Conservation (phyloP, 805 yeast genomes). For the Wickerhamiella galacta region DNA sequence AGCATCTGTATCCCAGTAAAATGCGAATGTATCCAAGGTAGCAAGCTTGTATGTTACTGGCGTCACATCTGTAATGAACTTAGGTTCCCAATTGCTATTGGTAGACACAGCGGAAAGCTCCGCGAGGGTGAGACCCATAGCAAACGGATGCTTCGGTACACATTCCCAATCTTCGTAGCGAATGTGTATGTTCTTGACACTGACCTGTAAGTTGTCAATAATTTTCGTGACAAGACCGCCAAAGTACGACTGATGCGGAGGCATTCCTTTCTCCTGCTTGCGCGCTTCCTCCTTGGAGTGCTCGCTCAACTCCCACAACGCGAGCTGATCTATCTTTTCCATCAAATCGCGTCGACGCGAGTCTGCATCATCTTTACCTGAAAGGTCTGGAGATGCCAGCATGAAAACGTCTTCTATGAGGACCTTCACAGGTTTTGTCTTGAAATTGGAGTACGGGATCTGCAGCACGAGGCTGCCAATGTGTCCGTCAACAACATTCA, state of each 20-base stretch:
- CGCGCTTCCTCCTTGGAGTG: constrained; percentile 20
- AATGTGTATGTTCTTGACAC: constrained; percentile 79
- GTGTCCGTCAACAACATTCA: constrained; percentile 78
- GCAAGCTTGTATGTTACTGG: constrained; percentile 58
- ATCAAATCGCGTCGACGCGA: constrained; percentile 46
- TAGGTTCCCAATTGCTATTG: constrained; percentile 68
- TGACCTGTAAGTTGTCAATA: constrained; percentile 80
- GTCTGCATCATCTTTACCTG: constrained; percentile 41
- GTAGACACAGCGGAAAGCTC: constrained; percentile 89
- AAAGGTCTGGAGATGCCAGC: constrained; percentile 58
- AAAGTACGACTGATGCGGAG: constrained; percentile 34
- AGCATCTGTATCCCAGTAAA: constrained; percentile 70
- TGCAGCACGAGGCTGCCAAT: constrained; percentile 77
- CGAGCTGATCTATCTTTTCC: constrained; percentile 50
- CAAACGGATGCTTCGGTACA: constrained; percentile 59
- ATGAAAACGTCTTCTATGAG: constrained; percentile 73
- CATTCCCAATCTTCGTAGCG: constrained; percentile 71
- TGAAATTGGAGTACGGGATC: constrained; percentile 93
- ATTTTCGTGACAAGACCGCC: constrained; percentile 78
- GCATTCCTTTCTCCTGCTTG: not conserved
- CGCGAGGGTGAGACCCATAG: constrained; percentile 65
- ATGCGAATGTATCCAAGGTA: constrained; percentile 53
- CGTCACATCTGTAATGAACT: constrained; percentile 59
- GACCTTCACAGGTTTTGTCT: constrained; percentile 81
- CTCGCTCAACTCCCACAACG: constrained; percentile 34